phyloP scores from a whole-genome alignment of 805 yeast species.

The Lipomyces chichibuensis region DNA sequence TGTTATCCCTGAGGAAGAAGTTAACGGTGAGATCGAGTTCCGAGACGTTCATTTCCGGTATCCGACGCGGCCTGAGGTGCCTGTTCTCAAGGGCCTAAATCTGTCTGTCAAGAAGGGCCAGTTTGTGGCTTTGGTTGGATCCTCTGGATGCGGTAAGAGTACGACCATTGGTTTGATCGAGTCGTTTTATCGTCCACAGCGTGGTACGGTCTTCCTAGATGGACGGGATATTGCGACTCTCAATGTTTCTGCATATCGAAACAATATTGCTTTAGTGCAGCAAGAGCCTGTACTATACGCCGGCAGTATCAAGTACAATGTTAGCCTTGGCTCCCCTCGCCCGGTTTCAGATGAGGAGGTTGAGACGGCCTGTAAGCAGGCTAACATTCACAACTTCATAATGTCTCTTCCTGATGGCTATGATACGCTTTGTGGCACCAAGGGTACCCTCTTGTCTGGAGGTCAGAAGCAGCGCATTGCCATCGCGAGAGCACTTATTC shows the following conservation, averaged over 20 bases:
- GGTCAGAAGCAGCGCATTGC: slow-evolving; percentile 70
- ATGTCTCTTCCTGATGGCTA: slow-evolving; percentile 56
- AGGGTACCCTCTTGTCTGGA: slow-evolving; percentile 61
- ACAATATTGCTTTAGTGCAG: slow-evolving; percentile 61
- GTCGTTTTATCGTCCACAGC: slow-evolving; percentile 54
- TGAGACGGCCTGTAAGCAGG: slow-evolving; percentile 51
- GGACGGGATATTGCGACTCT: slow-evolving; percentile 54
- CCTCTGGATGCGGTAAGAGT: slow-evolving; percentile 61
- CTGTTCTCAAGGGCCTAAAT: slow-evolving; percentile 39
- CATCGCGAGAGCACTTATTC: slow-evolving; percentile 63
- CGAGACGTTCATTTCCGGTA: slow-evolving; percentile 43
- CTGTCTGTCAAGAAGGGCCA: slow-evolving; percentile 66
- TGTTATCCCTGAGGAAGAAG: slow-evolving; percentile 36
- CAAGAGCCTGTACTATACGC: slow-evolving; percentile 68
- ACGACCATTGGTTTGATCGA: slow-evolving; percentile 57
- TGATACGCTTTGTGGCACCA: slow-evolving; percentile 54
- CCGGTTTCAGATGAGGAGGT: slow-evolving; percentile 48
- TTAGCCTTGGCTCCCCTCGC: slow-evolving; percentile 48
- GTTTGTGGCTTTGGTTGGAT: slow-evolving; percentile 87
- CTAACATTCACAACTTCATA: slow-evolving; percentile 58
- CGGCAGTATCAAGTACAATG: slow-evolving; percentile 77
- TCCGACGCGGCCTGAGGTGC: slow-evolving; percentile 41
- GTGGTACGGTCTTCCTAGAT: slow-evolving; percentile 57
- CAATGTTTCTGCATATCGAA: slow-evolving; percentile 56
- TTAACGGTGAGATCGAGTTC: slow-evolving; percentile 58